Conservation (phyloP, 2,329 filamentous ascomycete species). For the Hypoxylon sp. region DNA sequence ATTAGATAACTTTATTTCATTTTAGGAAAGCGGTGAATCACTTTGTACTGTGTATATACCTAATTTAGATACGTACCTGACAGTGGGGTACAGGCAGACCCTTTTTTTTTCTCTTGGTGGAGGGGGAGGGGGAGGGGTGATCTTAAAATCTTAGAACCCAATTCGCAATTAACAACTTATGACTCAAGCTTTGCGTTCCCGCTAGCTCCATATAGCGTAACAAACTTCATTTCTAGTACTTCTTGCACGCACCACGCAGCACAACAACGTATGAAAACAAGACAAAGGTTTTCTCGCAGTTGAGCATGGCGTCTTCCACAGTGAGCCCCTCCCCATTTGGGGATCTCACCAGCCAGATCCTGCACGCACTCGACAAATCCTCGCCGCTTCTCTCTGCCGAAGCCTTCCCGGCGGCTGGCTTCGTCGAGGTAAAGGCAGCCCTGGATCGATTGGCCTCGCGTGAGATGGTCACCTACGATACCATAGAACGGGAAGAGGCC, state of each 20-base stretch:
- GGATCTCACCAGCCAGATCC: conserved; percentile 75
- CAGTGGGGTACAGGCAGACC: conserved; percentile 23
- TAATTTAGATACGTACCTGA: conserved; percentile 3
- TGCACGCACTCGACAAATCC: conserved; percentile 74
- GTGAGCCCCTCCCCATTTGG: conserved; percentile 54
- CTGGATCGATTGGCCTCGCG: conserved; percentile 88
- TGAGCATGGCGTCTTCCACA: conserved; percentile 61
- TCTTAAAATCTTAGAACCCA: conserved; percentile 21
- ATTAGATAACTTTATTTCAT: conserved; percentile 25
- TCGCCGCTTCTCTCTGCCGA: conserved; percentile 78
- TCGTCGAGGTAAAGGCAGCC: conserved; percentile 83
- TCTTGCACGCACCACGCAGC: neutral
- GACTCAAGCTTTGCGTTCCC: conserved; percentile 30
- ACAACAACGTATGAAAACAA: conserved; percentile 14
- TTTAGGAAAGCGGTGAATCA: conserved; percentile 34
- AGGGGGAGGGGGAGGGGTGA: conserved; percentile 17
- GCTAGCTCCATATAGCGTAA: conserved; percentile 2
- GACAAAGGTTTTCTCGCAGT: neutral
- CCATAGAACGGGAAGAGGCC: conserved; percentile 83
- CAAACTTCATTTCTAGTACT: neutral
- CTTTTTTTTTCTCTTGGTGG: conserved; percentile 15
- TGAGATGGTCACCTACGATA: conserved; percentile 89
- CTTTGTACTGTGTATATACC: conserved; percentile 3
- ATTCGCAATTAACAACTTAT: conserved; percentile 23
- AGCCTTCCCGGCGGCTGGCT: conserved; percentile 76